Conservation (phyloP, 73 alveolate species). For the Paramecium octaurelia region DNA sequence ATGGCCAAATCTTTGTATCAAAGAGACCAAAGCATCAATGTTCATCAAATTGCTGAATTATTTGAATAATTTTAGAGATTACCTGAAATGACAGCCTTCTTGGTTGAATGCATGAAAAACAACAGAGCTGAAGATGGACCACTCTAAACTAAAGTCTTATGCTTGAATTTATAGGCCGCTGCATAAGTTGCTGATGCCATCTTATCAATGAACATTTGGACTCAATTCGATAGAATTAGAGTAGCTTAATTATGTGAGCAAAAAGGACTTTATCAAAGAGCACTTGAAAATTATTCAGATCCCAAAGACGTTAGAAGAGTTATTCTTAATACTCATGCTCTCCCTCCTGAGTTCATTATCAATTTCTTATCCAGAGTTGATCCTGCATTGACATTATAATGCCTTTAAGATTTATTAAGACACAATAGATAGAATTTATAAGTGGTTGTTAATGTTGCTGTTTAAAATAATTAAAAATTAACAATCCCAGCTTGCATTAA, state of each 20-base stretch:
- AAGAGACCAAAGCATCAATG: conserved; percentile 82
- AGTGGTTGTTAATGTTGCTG: conserved; percentile 95
- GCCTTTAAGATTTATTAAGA: conserved; percentile 90
- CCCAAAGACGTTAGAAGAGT: conserved; percentile 94
- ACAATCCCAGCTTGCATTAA: conserved; percentile 87
- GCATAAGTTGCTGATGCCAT: conserved; percentile 97
- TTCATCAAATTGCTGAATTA: conserved; percentile 73
- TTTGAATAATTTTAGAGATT: conserved; percentile 74
- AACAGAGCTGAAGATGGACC: conserved; percentile 98
- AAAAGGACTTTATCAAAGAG: conserved; percentile 93
- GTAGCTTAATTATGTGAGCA: conserved; percentile 96
- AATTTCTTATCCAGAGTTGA: conserved; percentile 86
- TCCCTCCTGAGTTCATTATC: conserved; percentile 86
- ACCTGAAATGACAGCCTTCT: conserved; percentile 95
- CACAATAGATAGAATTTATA: conserved; percentile 92
- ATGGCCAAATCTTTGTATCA: conserved; percentile 89
- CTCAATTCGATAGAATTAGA: conserved; percentile 93
- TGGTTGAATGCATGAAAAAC: conserved; percentile 89
- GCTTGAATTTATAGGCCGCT: conserved; percentile 88
- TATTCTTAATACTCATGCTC: conserved; percentile 92
- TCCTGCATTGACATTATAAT: conserved; percentile 86
- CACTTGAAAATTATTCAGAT: conserved; percentile 93
- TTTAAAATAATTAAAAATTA: conserved; percentile 87
- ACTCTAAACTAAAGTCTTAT: conserved; percentile 94
- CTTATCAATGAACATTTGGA: conserved; percentile 86